Base-by-base conservation (phyloP, 192 early-diverging fungal species). In the Coemansia sp. region DNA sequence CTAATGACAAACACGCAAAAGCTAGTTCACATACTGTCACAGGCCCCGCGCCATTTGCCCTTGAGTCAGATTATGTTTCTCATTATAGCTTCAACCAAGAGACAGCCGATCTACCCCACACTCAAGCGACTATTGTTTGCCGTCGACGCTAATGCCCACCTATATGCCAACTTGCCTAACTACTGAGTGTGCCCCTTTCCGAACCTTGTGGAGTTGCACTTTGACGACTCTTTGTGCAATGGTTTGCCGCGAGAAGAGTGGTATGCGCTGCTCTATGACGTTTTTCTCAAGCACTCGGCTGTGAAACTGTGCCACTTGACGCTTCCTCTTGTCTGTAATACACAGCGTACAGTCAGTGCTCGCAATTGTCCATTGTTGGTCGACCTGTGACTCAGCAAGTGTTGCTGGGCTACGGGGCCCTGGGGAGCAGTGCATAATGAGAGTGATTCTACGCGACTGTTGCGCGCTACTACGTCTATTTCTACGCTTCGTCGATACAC, bases 241-340 rank as follows among this genome's bases (percentile, higher is more conserved):
- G 80, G 80, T 11, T 38, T 69, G 28, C 80, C 80, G 7, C 64
- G 72, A 9, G 80, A 77, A 40, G 75, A 77, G 35, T 82, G 80
- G 80, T 77, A 77, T 57, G 80, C 72, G 11, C 72, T 76, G n/a
- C 52, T 84, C 3, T 84, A 70, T 23, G 82, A 84, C 44, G 55
- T 70, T 4, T 73, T 84, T 28, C 62, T 76, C 44, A 59, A 66
- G 62, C 55, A 76, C 37, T 17, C 60, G 33, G 62, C 57, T 28
- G 42, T 17, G 44, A 26, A 44, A 9, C 72, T 82, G 4, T 33
- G 39, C 23, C 64, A 63, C 26, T 53, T 82, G 59, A 74, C 80
- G 0, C 77, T 82, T 43, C 80, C 80, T 0, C 72, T 82, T 17
- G 72, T 82, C 4, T 82, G 77, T 63, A 77, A 77, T 43, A 82